Conservation (phyloP, 306 rosid species). For the Corylus avellana region DNA sequence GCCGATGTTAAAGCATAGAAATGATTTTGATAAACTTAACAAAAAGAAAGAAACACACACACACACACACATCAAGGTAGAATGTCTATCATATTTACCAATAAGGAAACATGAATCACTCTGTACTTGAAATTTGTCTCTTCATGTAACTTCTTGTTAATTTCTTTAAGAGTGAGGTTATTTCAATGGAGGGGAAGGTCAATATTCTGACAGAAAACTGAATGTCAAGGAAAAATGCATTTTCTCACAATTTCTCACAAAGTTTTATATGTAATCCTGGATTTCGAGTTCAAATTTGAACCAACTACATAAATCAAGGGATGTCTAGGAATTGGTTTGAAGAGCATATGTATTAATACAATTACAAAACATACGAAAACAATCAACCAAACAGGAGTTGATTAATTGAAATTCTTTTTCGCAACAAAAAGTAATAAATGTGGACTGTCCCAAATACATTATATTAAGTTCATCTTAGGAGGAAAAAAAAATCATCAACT, state of each 20-base stretch:
- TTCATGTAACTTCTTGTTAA: not conserved
- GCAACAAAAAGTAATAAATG: not conserved
- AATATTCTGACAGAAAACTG: not conserved
- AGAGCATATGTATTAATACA: not conserved
- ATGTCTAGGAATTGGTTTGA: not conserved
- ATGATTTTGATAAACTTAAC: not conserved
- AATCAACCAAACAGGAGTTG: not conserved
- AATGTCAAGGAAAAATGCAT: not conserved
- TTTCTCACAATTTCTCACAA: not conserved
- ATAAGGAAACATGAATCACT: not conserved
- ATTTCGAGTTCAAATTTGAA: not conserved
- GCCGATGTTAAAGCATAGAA: not conserved
- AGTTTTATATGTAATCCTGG: not conserved
- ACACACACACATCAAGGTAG: not conserved
- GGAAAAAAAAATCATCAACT: not conserved
- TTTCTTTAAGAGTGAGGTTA: not conserved
- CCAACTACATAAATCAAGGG: not conserved
- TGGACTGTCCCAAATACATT: not conserved
- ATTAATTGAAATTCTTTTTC: not conserved
- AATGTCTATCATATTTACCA: not conserved
- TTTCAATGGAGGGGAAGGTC: not conserved
- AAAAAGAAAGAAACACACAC: not conserved
- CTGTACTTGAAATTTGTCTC: not conserved
- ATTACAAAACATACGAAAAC: not conserved
- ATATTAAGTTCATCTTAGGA: not conserved